Base-by-base conservation (phyloP, 306 rosid genomes). In the Trichosanthes truncata region DNA sequence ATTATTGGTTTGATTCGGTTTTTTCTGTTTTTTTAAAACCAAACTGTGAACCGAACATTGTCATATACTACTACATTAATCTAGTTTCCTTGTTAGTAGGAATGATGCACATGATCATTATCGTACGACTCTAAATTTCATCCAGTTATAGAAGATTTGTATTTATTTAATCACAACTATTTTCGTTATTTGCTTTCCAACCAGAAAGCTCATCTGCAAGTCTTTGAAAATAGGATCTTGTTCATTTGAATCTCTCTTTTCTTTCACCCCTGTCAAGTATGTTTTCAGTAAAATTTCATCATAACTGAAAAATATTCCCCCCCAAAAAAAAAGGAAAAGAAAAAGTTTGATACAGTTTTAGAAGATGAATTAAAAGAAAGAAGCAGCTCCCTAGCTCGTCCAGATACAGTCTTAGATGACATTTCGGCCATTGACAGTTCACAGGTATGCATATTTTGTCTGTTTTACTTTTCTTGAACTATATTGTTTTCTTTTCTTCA, bases 341-440 rank as follows among this genome's bases (percentile, higher is more conserved):
- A 9, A 80, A 81, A 86, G 90, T 81, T 89, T 33, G 68, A 80
- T 26, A 80, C 83, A 78, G 51, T 82, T 29, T 79, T 74, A 49
- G 87, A 83, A 57, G 89, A 83, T 80, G 67, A 63, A 17, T 38
- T 38, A 15, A 79, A 84, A 81, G 93, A 82, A 83, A 84, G 85
- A 77, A 80, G 85, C 69, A 78, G 72, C 72, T 79, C 81, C 56
- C 82, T 79, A 20, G 76, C 65, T 43, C 59, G 20, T 55, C 65
- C 84, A 41, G 49, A 18, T 66, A 81, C 79, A 77, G 1, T 82
- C 14, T 68, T 63, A 35, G 84, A 84, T 75, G 84, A 86, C 79
- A 76, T 79, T 65, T 79, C 84, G 12, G 68, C 81, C 31, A 84
- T 80, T 67, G 80, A 78, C 76, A 80, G 26, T 73, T 82, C 79